Percentiles rank a stretch among this genome's conserved stretches.
These are phyloP conservation scores for Pichia pseudocactophila DNA, from an alignment of 805 yeast species.

Conservation along the genomic window DNA sequence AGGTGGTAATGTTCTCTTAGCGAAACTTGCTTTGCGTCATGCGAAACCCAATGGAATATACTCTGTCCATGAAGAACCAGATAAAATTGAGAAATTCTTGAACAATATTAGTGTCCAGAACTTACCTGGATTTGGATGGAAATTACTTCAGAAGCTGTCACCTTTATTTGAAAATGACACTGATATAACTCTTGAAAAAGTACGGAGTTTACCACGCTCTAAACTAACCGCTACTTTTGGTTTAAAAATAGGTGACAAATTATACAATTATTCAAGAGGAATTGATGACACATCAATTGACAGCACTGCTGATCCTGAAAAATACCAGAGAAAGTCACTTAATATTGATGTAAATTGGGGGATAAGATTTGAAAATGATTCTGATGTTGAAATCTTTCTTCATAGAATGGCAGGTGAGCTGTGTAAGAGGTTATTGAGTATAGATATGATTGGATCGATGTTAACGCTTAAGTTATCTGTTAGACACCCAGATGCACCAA, in stretches of 20 bases:
- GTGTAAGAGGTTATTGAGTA: slow-evolving; percentile 37
- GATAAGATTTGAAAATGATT: slow-evolving; percentile 54
- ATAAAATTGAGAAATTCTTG: slow-evolving; percentile 27
- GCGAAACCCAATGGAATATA: slow-evolving; percentile 77
- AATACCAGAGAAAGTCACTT: slow-evolving; percentile 58
- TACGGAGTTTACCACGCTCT: slow-evolving; percentile 28
- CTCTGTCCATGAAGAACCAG: slow-evolving; percentile 24
- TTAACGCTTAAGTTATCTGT: slow-evolving; percentile 58
- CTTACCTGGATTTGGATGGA: slow-evolving; percentile 58
- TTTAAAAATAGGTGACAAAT: slow-evolving; percentile 54
- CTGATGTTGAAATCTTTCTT: slow-evolving; percentile 60
- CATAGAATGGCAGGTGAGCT: slow-evolving; percentile 52
- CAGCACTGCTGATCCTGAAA: slow-evolving; percentile 39
- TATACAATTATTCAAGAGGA: slow-evolving; percentile 56
- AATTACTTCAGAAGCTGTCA: slow-evolving; percentile 39
- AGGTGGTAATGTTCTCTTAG: slow-evolving; percentile 64
- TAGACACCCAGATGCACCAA: slow-evolving; percentile 58
- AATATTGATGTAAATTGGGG: slow-evolving; percentile 93
- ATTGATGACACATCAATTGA: slow-evolving; percentile 54
- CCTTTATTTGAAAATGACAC: slow-evolving; percentile 16
- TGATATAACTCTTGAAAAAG: slow-evolving; percentile 30
- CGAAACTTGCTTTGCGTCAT: slow-evolving; percentile 59
- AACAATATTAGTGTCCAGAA: slow-evolving; percentile 30
- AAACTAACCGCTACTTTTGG: slow-evolving; percentile 50
- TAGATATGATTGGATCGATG: slow-evolving; percentile 44